Evolutionary conservation across 2,329 filamentous ascomycete species (phyloP).

Genomic region (Aciculosporium take): DNA sequence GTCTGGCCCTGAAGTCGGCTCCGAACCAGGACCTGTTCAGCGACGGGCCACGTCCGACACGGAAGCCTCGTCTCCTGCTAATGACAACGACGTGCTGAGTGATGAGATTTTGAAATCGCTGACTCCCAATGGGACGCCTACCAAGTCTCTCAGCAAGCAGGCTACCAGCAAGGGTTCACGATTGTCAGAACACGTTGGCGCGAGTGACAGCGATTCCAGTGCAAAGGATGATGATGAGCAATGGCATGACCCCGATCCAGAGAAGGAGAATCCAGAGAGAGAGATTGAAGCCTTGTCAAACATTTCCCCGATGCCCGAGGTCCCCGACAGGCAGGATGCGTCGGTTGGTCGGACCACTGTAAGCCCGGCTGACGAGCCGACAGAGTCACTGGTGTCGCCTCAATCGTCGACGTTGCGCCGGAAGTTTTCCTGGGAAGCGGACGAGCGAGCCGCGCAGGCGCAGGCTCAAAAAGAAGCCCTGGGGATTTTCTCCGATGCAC

Average conservation of each 20-base stretch:
- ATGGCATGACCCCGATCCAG: too few relatives aligned
- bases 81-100: constrained; percentile 56
- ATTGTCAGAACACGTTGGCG: constrained; percentile 8
- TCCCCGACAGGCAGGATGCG: not conserved
- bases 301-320: not conserved
- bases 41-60: constrained; percentile 34
- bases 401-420: constrained; percentile 11
- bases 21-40: constrained; percentile 22
- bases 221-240: constrained; percentile 55
- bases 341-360: not conserved
- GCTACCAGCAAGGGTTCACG: constrained; percentile 10
- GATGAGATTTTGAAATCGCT: constrained; percentile 64
- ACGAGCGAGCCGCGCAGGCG: constrained; percentile 17
- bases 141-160: constrained; percentile 6
- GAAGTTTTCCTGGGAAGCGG: constrained; percentile 26
- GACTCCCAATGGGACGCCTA: constrained; percentile 28
- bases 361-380: not conserved
- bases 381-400: constrained; percentile 1
- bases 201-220: constrained; percentile 47
- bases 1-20: constrained; percentile 10
- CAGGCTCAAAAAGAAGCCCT: not conserved
- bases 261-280: constrained; percentile 23
- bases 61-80: constrained; percentile 37
- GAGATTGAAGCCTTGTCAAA: constrained; percentile 4
- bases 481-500: not conserved